These are phyloP conservation scores for Wickerhamiella bombiphila DNA, from an alignment of 805 yeast genomes.

Conservation along the genomic window DNA sequence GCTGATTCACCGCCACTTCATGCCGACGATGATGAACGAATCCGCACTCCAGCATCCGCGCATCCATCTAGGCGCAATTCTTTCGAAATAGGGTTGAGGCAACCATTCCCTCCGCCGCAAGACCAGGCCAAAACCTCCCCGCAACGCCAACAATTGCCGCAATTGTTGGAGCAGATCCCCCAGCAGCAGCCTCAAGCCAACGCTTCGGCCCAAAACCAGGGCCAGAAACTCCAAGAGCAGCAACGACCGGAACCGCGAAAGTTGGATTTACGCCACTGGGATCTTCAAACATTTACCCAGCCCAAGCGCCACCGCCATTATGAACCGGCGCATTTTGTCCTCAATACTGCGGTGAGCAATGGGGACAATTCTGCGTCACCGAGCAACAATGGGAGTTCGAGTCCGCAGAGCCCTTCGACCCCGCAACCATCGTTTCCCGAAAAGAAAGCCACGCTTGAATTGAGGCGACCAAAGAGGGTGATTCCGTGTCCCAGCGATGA, in stretches of 20 bases:
- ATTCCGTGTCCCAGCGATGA: neutral
- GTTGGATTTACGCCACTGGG: slow-evolving; percentile 1
- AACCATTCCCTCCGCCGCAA: slow-evolving; percentile 5
- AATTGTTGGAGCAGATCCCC: neutral
- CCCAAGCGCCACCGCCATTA: slow-evolving; percentile 8
- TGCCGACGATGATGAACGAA: slow-evolving; percentile 21
- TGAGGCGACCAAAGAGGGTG: neutral
- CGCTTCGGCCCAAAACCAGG: no score
- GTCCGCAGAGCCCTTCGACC: neutral
- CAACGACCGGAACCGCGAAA: slow-evolving; percentile 4
- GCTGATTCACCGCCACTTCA: slow-evolving; percentile 13
- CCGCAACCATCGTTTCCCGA: neutral
- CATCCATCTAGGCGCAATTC: slow-evolving; percentile 16
- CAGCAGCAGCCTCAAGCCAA: neutral
- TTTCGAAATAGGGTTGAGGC: slow-evolving; percentile 21
- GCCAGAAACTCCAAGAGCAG: slow-evolving; percentile 6
- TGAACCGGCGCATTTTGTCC: slow-evolving; percentile 19
- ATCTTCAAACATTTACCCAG: neutral
- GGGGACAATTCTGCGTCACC: neutral
- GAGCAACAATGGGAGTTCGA: neutral
- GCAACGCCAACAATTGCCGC: no score
- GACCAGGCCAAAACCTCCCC: no score
- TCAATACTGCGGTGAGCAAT: slow-evolving; percentile 3
- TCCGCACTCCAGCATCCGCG: slow-evolving; percentile 24
- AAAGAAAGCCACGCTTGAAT: neutral